phyloP scores from a whole-genome alignment of 371 early-diverging fungal species.

The Saksenaea oblongispora region DNA sequence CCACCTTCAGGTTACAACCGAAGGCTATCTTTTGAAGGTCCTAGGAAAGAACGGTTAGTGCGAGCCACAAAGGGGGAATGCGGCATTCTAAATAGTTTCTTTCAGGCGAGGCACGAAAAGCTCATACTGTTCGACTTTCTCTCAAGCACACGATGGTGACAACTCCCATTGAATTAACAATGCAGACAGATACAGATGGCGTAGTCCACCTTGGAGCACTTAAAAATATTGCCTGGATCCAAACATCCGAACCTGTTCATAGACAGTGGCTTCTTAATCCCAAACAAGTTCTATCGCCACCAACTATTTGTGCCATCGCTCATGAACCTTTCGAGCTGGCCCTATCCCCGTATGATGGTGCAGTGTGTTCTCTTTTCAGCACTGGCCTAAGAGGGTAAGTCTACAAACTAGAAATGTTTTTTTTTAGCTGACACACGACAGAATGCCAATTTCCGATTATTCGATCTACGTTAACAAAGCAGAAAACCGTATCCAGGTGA shows the following conservation, averaged over 20 bases:
- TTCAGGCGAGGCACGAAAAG: slow-evolving; percentile 38
- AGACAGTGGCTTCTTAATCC: slow-evolving; percentile 15
- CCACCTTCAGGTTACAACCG: slow-evolving; percentile 18
- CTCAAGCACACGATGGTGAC: slow-evolving; percentile 32
- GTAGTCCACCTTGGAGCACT: slow-evolving; percentile 43
- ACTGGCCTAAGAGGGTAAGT: slow-evolving; percentile 23
- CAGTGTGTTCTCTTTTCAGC: slow-evolving; percentile 20
- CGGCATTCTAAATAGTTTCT: background rate
- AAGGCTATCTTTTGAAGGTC: slow-evolving; percentile 36
- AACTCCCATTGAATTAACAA: slow-evolving; percentile 1
- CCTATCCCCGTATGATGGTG: slow-evolving; percentile 7
- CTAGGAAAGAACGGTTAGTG: slow-evolving; percentile 56
- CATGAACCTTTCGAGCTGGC: slow-evolving; percentile 33
- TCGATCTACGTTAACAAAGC: slow-evolving; percentile 3
- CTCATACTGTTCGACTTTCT: slow-evolving; percentile 28
- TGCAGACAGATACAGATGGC: slow-evolving; percentile 50
- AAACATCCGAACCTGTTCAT: slow-evolving; percentile 2
- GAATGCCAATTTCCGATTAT: slow-evolving; percentile 12
- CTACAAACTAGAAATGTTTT: background rate
- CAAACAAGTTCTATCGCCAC: slow-evolving; percentile 8
- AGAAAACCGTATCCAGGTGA: slow-evolving; percentile 14
- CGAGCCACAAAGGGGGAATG: background rate
- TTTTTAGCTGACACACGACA: background rate
- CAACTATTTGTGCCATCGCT: slow-evolving; percentile 25
- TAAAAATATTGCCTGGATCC: slow-evolving; percentile 14